Evolutionary conservation across 1,139 yeast genomes (phyloP).

Genomic region (Yamadazyma membranifaciens): DNA sequence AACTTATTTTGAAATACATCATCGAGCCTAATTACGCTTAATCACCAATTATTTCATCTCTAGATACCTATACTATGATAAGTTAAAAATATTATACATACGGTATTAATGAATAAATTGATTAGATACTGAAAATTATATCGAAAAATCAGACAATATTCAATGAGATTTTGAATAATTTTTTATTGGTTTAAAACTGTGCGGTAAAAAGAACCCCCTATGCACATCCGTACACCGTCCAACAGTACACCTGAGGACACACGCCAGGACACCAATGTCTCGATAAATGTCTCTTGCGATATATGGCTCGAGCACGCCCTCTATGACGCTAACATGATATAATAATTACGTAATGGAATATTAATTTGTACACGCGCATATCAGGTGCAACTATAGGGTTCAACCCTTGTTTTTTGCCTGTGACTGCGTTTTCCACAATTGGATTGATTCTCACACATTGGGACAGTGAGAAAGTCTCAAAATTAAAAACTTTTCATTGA

Average conservation of each 20-base stretch:
- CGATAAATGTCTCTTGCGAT: too few relatives aligned
- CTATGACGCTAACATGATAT: too few relatives aligned
- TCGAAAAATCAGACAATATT: slow-evolving; percentile 7
- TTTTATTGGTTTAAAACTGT: slow-evolving; percentile 5
- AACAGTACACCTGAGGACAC: too few relatives aligned
- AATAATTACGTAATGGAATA: neutral
- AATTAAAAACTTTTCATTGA: slow-evolving; percentile 5
- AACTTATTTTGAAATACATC: too few relatives aligned
- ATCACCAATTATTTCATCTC: too few relatives aligned
- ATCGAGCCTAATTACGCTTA: too few relatives aligned
- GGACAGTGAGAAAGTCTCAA: neutral
- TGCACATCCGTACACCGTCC: too few relatives aligned
- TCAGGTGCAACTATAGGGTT: neutral
- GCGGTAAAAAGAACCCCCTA: neutral
- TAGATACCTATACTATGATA: too few relatives aligned
- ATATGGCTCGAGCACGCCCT: too few relatives aligned
- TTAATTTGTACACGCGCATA: neutral
- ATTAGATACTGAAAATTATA: neutral
- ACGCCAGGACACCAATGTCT: too few relatives aligned
- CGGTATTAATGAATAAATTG: too few relatives aligned
- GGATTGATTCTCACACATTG: neutral
- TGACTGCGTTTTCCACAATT: neutral
- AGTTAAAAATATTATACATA: too few relatives aligned
- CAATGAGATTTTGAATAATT: slow-evolving; percentile 1
- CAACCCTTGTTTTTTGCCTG: neutral